Evolutionary conservation across 2,329 filamentous ascomycete species (phyloP).

Genomic region (Conoideocrella luteorostrata): DNA sequence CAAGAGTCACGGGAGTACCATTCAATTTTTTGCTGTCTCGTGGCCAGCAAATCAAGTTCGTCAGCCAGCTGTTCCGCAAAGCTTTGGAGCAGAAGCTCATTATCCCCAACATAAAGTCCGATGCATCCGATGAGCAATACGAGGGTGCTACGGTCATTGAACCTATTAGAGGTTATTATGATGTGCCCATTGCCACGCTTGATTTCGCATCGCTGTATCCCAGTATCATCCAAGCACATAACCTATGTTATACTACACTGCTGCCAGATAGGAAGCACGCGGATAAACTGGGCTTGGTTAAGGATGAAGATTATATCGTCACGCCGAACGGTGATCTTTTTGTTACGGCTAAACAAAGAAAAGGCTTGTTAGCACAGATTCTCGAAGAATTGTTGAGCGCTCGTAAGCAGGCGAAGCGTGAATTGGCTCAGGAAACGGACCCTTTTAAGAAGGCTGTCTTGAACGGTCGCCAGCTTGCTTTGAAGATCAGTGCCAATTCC

Average conservation of each 20-base stretch:
- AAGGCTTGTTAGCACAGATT: conserved; percentile 91
- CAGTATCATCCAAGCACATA: conserved; percentile 98
- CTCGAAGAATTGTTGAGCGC: conserved; percentile 87
- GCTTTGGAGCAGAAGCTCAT: conserved; percentile 89
- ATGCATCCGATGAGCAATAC: conserved; percentile 78
- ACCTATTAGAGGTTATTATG: conserved; percentile 86
- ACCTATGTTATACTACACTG: conserved; percentile 93
- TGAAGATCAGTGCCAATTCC: conserved; percentile 96
- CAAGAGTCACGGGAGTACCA: conserved; percentile 94
- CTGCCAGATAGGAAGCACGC: conserved; percentile 60
- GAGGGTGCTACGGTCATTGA: conserved; percentile 98
- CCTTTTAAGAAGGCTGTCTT: conserved; percentile 96
- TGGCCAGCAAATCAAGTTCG: conserved; percentile 95
- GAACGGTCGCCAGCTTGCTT: conserved; percentile 90
- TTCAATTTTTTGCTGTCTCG: conserved; percentile 91
- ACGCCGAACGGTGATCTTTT: conserved; percentile 95
- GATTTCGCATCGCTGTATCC: conserved; percentile 99
- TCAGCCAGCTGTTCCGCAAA: conserved; percentile 95
- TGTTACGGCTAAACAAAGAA: conserved; percentile 79
- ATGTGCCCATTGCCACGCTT: conserved; percentile 89
- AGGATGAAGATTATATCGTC: conserved; percentile 92
- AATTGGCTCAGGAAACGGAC: conserved; percentile 82
- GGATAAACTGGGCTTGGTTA: conserved; percentile 68
- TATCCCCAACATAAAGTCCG: conserved; percentile 75
- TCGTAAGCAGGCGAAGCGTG: conserved; percentile 89